A percentile compares a stretch with the other conserved stretches of the same genome.
Conservation (phyloP, 306 rosid species). For the Quercus alba region DNA sequence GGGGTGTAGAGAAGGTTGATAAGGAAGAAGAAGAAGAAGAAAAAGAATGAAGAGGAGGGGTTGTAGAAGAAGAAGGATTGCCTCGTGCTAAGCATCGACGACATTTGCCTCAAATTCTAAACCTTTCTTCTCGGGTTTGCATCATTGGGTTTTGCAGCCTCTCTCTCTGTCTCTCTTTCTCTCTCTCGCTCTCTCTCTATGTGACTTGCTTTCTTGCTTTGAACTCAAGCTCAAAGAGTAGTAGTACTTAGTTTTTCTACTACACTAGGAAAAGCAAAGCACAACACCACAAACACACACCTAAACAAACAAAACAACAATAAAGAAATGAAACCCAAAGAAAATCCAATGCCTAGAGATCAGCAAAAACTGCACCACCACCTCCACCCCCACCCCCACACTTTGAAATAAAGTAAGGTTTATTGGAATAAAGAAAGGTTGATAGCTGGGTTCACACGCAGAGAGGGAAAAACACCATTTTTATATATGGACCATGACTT, state of each 20-base stretch:
- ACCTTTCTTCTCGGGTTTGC: slow-evolving; percentile 51
- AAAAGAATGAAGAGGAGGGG: slow-evolving; percentile 9
- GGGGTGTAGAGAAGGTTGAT: slow-evolving; percentile 25
- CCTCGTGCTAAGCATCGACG: slow-evolving; percentile 46
- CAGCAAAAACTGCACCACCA: slow-evolving; percentile 36
- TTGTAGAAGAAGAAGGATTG: slow-evolving; percentile 24
- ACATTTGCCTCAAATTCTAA: slow-evolving; percentile 66
- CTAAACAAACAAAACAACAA: background rate
- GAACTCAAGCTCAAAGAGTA: slow-evolving; percentile 36
- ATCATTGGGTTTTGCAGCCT: slow-evolving; percentile 38
- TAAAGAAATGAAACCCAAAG: background rate
- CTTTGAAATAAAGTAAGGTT: background rate
- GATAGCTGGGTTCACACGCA: slow-evolving; percentile 25
- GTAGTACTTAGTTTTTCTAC: background rate
- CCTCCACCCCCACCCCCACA: slow-evolving; percentile 15
- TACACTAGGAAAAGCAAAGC: slow-evolving; percentile 12
- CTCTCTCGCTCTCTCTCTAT: background rate
- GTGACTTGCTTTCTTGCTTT: slow-evolving; percentile 36
- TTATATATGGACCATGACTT: background rate
- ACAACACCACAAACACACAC: background rate
- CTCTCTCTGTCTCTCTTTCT: slow-evolving; percentile 7
- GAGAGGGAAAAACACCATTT: background rate
- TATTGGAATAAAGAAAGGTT: slow-evolving; percentile 15
- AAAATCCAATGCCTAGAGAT: slow-evolving; percentile 45
- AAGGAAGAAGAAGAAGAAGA: slow-evolving; percentile 11